Evolutionary conservation across 805 yeast species (phyloP), one percentile per base, ranked within the genome.

Genomic region (Clavispora carvajalis): DNA sequence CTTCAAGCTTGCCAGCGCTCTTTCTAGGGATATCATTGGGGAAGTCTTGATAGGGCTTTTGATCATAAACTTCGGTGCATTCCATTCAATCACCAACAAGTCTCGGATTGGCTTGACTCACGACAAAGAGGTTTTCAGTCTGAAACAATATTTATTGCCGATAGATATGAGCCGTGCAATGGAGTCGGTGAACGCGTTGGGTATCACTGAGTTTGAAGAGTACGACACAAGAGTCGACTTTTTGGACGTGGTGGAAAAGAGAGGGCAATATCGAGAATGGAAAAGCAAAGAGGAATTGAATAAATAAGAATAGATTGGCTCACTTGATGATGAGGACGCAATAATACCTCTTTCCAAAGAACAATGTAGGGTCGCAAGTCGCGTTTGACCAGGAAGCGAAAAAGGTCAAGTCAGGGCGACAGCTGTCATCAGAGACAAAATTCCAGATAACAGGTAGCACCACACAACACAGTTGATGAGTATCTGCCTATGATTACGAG

Each of bases 211-310:
- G 15, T 78, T 62, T 49, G 76, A 71, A 36, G 55, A 60, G 10
- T 59, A 77, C 31, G 78, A 77, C 38, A 67, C 73, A 21, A 62
- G 82, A 40, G 64, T 76, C 3, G 71, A 66, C 6, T 82, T 77
- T 49, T 60, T 80, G 33, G 78, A 81, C 51, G 59, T 80, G 7
- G 45, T 45, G 1, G 45, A 55, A 11, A 72, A 69, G 54, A 64
- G 88, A 47, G 45, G 54, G 33, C 74, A 73, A 44, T 77, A 64
- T 52, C 46, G 49, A 21, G 55, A 58, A 15, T 71, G 74, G 72
- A 33, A 21, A 4, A 19, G 36, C 36, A 33, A 21, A 28, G 15
- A 28, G 31, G 31, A 13, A 26, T 9, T 3, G 5, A 28, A 28
- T 28, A 28, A 28, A 28, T 5, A 28, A 2, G 12, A 10, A 11